Base-by-base conservation (phyloP, 306 rosid species). In the Lathyrus tuberosus region DNA sequence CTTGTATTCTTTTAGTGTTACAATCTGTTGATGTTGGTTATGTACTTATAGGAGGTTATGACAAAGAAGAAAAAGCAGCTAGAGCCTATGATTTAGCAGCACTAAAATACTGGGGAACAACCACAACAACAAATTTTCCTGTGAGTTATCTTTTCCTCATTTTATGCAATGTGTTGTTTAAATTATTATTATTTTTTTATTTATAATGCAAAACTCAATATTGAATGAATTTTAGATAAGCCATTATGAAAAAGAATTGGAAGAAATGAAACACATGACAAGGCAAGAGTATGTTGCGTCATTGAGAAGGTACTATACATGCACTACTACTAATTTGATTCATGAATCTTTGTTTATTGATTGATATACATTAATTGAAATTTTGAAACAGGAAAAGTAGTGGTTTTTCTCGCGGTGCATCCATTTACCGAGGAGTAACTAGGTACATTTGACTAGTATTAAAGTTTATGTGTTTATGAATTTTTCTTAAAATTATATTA, bases 251-350 rank as follows among this genome's bases (percentile, higher is more conserved):
- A 92, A 86, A 62, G 97, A 92, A 67, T 5, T 89, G 67, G 96
- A 89, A 61, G 97, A 92, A 67, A 92, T 92, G 97, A 87, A 89
- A 86, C 87, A 89, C 70, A 89, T 92, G 97, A 92, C 97, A 14
- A 84, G 97, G 59, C 97, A 92, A 78, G 97, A 92, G 83, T 92
- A 86, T 46, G 96, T 92, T 64, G 97, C 97, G 46, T 92, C 97
- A 69, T 77, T 92, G 76, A 81, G 97, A 89, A 89, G 97, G 97
- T 91, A 87, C 17, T 16, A 16, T 35, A 33, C 47, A 53, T 57
- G 40, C 40, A n/a, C 37, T 8, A 18, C 17, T 18, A 79, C 22
- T 37, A 14, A 4, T 67, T 60, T 13, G 2, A 16, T 49, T 61
- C 24, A 10, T 30, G 5, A 11, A 60, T 3, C 6, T 20, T 62